Evolutionary conservation across 2,329 filamentous ascomycete genomes (phyloP).

Genomic region (Juglanconis oblonga): DNA sequence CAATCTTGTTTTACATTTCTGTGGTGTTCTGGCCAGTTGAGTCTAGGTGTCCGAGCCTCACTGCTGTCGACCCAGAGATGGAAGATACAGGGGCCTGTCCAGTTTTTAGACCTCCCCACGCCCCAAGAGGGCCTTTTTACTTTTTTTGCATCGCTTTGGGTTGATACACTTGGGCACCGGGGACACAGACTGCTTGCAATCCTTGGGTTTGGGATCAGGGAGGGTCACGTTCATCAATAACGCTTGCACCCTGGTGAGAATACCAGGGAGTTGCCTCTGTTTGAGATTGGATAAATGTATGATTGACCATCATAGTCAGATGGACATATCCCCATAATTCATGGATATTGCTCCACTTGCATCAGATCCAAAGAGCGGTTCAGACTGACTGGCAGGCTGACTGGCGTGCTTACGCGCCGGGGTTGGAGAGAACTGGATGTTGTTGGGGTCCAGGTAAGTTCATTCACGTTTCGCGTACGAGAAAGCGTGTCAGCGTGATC

Average conservation of each 20-base stretch:
- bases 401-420: not conserved
- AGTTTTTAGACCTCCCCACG: not conserved
- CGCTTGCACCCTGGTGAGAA: not conserved
- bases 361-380: not conserved
- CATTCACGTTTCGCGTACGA: not conserved
- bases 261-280: not conserved
- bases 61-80: not conserved
- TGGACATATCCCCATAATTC: conserved; percentile 11
- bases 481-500: not conserved
- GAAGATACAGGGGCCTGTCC: not conserved
- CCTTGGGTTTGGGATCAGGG: not conserved
- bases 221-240: not conserved
- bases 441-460: not conserved
- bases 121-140: not conserved
- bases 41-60: not conserved
- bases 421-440: not conserved
- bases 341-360: not conserved
- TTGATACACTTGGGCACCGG: not conserved
- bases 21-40: not conserved
- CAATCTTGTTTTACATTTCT: conserved; percentile 3
- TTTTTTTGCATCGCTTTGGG: conserved; percentile 2
- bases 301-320: conserved; percentile 6
- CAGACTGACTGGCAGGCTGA: not conserved
- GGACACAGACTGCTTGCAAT: not conserved
- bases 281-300: not conserved